These are phyloP conservation scores for Cercospora citrullina DNA, from an alignment of 2,329 filamentous ascomycete species.

Conservation along the genomic window DNA sequence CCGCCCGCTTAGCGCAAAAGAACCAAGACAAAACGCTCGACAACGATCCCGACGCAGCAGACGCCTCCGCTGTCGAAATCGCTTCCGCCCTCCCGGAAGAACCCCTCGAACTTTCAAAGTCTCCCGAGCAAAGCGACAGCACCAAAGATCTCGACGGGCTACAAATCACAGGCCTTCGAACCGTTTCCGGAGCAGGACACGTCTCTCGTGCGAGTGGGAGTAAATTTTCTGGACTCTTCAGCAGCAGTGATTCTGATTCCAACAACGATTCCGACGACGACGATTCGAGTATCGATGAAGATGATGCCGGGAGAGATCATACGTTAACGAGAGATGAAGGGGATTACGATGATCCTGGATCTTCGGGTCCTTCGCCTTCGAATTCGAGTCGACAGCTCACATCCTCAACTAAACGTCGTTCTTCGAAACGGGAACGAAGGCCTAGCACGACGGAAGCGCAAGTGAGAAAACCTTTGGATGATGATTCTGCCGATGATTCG, in stretches of 20 bases:
- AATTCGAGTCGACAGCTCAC: background rate
- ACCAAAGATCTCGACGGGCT: conserved; percentile 26
- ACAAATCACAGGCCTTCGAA: conserved; percentile 32
- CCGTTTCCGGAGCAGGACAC: conserved; percentile 18
- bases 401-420: conserved; percentile 18
- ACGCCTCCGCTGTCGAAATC: conserved; percentile 34
- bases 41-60: conserved; percentile 37
- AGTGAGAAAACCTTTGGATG: conserved; percentile 35
- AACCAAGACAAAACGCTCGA: conserved; percentile 38
- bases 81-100: conserved; percentile 37
- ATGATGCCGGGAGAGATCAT: conserved; percentile 38
- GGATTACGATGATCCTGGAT: conserved; percentile 51
- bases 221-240: conserved; percentile 33
- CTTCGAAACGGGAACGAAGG: background rate
- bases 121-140: background rate
- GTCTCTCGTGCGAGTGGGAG: conserved; percentile 22
- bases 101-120: conserved; percentile 22
- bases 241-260: conserved; percentile 31
- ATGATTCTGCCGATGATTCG: conserved; percentile 28
- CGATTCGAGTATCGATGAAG: conserved; percentile 29
- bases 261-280: conserved; percentile 51
- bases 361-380: background rate
- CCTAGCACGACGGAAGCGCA: conserved; percentile 41
- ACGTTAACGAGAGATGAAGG: conserved; percentile 41
- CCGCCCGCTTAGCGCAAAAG: conserved; percentile 70